phyloP scores from a whole-genome alignment of 2,329 filamentous ascomycete species.

The Metarhizium album region DNA sequence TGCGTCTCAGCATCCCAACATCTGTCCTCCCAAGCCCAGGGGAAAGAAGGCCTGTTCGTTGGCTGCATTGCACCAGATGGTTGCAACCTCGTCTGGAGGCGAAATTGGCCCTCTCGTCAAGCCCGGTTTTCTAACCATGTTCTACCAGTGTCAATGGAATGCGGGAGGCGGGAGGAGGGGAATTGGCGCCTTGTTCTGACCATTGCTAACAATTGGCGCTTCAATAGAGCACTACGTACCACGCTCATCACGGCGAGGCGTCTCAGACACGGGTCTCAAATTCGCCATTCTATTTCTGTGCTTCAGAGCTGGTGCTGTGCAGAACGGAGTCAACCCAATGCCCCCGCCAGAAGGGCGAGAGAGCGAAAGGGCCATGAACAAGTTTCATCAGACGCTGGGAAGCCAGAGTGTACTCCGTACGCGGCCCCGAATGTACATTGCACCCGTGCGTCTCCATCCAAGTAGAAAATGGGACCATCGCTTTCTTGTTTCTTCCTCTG shows the following conservation, averaged over 20 bases:
- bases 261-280: not conserved
- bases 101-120: not conserved
- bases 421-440: too few species aligned
- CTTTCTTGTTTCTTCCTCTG: too few species aligned
- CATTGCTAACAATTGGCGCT: not conserved
- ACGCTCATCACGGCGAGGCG: not conserved
- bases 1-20: conserved; percentile 8
- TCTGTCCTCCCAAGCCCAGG: conserved; percentile 1
- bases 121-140: not conserved
- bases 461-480: too few species aligned
- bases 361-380: too few species aligned
- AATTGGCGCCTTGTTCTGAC: not conserved
- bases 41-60: not conserved
- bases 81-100: not conserved
- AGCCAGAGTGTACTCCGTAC: too few species aligned
- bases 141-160: conserved; percentile 2
- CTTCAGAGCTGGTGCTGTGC: not conserved
- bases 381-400: too few species aligned
- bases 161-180: conserved; percentile 5
- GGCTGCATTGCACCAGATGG: not conserved
- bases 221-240: not conserved
- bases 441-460: too few species aligned
- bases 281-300: not conserved
- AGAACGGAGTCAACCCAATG: not conserved
- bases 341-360: too few species aligned